Base-by-base conservation (phyloP, 305 asterid species). In the Fraxinus platypoda region DNA sequence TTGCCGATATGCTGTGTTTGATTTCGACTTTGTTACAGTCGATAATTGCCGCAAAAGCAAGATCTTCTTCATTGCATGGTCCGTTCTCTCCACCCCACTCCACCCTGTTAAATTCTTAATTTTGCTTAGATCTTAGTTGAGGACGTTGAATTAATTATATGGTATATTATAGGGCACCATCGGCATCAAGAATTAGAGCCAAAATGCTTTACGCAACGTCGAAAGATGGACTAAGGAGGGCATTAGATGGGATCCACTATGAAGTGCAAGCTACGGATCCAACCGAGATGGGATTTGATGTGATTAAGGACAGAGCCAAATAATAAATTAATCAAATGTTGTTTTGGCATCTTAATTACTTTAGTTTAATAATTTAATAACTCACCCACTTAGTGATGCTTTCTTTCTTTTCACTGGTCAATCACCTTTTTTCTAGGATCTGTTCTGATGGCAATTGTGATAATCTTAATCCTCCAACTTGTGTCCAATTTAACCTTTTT, bases 1-100 rank as follows among this genome's bases (percentile, higher is more conserved):
- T 76, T 95, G 98, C 81, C 98, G 98, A 68, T 93, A 92, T 49
- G 98, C 98, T 31, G 90, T 95, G 74, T 93, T 91, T 66, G 98
- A 95, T 76, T 95, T 93, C 75, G 98, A 93, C 78, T 95, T 93
- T 31, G 98, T 93, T 83, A 92, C 98, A 31, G 91, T 91, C 34
- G 98, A 95, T 57, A 93, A 95, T 59, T 95, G 98, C 87, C 94
- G 90, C 64, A 95, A 90, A 82, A 95, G 98, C 97, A 95, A 93
- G 96, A 93, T 95, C 90, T 93, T 95, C 92, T 95, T 95, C 90
- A 95, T 95, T 83, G 98, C 98, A 82, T 94, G 98, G 98, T 93
- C 68, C 70, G 81, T 84, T n/a, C 12, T 1, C 28, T 26, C 28
- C 28, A 26, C 1, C n/a, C n/a, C n/a, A n/a, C 52, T 7, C 8